Evolutionary conservation across 129 eudicot species (phyloP).

Genomic region (Flaveria ramosissima): DNA sequence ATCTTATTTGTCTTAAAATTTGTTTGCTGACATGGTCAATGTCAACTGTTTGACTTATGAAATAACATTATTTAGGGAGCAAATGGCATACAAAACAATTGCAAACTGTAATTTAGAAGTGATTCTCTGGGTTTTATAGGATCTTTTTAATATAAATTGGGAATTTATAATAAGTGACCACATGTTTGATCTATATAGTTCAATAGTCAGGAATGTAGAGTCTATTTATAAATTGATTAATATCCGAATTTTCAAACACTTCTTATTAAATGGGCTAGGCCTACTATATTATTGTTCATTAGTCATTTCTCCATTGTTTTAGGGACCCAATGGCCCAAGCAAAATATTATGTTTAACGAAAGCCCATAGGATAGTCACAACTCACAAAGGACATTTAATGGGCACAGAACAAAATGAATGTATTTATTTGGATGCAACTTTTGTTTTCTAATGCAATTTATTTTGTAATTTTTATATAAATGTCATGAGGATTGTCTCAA

Average conservation of each 20-base stretch:
- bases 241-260: too few relatives aligned
- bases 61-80: background rate
- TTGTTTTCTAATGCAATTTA: background rate
- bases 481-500: too few relatives aligned
- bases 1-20: background rate
- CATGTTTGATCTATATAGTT: background rate
- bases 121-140: background rate
- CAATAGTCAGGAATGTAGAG: background rate
- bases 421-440: too few relatives aligned
- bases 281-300: too few relatives aligned
- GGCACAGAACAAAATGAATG: too few relatives aligned
- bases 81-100: slow-evolving; percentile 5
- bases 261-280: too few relatives aligned
- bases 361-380: background rate
- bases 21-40: background rate
- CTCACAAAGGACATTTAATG: too few relatives aligned
- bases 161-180: background rate
- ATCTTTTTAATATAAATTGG: background rate
- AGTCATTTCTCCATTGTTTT: too few relatives aligned
- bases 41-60: slow-evolving; percentile 6
- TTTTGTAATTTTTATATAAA: too few relatives aligned
- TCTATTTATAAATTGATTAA: background rate
- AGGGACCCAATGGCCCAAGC: too few relatives aligned
- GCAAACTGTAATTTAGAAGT: background rate
- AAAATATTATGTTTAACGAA: background rate